Conservation (phyloP, 2,329 filamentous ascomycete genomes). For the Curvularia verruculosa region DNA sequence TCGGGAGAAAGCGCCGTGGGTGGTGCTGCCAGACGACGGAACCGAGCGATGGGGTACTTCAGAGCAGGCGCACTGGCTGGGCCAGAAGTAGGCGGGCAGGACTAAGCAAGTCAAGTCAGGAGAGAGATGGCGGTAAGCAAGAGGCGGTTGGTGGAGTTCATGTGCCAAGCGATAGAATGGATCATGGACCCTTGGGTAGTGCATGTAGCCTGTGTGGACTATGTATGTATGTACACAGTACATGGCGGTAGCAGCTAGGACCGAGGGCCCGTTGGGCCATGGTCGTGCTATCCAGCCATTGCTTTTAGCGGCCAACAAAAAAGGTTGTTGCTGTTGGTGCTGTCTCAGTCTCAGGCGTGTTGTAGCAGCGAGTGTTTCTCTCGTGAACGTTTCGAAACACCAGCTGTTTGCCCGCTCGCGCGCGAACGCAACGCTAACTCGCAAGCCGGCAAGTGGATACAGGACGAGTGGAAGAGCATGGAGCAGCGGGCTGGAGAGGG, state of each 20-base stretch:
- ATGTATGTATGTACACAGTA: too few relatives aligned
- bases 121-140: constrained; percentile 1
- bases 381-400: not conserved
- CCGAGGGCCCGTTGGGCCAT: too few relatives aligned
- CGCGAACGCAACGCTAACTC: not conserved
- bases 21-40: constrained; percentile 37
- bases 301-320: not conserved
- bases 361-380: not conserved
- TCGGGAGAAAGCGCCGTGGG: constrained; percentile 47
- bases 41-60: constrained; percentile 31
- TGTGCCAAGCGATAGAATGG: not conserved
- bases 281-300: not conserved
- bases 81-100: not conserved
- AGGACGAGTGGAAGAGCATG: not conserved
- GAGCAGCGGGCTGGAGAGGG: constrained; percentile 5
- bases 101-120: not conserved
- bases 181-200: not conserved
- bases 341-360: not conserved
- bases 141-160: not conserved
- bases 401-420: not conserved
- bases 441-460: constrained; percentile 3
- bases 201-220: too few relatives aligned
- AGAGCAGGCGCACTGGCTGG: constrained; percentile 26
- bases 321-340: not conserved
- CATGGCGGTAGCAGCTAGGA: too few relatives aligned